Percentiles rank a stretch among this genome's conserved stretches.
These are phyloP conservation scores for Caryopteris hybrid DNA, from an alignment of 305 asterid species.

Conservation along the genomic window DNA sequence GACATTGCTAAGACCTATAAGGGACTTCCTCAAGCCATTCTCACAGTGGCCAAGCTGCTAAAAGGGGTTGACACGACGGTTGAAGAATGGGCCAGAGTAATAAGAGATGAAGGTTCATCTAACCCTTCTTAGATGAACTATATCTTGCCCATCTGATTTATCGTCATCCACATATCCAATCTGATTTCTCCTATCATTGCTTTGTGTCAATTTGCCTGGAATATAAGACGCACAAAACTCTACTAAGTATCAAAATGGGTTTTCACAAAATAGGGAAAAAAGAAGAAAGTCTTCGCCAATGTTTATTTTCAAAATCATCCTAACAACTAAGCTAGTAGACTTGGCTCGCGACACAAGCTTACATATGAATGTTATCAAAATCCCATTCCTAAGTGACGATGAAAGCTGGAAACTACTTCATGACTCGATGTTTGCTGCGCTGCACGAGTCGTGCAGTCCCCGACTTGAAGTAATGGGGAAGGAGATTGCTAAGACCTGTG, in stretches of 20 bases:
- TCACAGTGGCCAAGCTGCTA: neutral
- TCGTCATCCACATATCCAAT: neutral
- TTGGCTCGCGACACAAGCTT: neutral
- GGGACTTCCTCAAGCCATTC: conserved; percentile 5
- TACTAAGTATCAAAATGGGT: neutral
- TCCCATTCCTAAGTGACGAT: neutral
- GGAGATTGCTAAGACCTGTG: neutral
- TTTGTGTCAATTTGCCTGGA: neutral
- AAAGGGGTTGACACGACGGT: neutral
- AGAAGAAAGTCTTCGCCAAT: neutral
- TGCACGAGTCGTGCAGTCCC: neutral
- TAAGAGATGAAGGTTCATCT: neutral
- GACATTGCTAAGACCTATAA: neutral
- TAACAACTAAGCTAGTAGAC: neutral
- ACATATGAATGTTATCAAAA: no score
- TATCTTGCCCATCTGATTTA: neutral
- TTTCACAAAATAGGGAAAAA: neutral
- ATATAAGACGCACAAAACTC: neutral
- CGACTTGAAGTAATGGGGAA: no score
- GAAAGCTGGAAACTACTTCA: conserved; percentile 8
- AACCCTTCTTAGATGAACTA: neutral
- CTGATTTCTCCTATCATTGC: neutral
- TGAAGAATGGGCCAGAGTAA: no score
- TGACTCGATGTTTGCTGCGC: neutral
- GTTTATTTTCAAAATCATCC: neutral